These are phyloP conservation scores for Pholiota conissans DNA, from an alignment of 768 basidiomycete species.

Conservation along the genomic window DNA sequence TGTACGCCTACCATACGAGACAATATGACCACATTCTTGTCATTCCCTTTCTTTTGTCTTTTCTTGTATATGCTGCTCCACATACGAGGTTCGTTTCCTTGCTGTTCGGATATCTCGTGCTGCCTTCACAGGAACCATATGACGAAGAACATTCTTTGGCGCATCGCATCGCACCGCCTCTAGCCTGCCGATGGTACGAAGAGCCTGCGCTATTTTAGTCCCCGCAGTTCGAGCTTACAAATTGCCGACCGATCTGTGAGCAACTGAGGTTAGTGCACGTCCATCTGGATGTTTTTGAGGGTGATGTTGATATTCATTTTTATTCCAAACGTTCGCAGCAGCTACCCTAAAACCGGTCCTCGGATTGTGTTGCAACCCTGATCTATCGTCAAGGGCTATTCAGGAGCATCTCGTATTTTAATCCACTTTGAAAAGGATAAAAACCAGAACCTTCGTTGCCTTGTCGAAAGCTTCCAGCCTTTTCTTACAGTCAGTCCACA, in stretches of 20 bases:
- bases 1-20: slow-evolving; percentile 45
- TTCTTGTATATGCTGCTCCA: background rate
- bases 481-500: background rate
- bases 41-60: background rate
- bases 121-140: background rate
- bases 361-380: too few relatives aligned
- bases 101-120: background rate
- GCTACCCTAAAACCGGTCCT: too few relatives aligned
- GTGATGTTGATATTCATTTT: background rate
- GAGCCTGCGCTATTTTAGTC: background rate
- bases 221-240: background rate
- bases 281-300: background rate
- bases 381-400: too few relatives aligned
- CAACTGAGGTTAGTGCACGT: background rate
- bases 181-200: background rate
- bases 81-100: background rate
- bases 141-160: background rate
- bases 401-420: too few relatives aligned
- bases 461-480: background rate
- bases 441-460: background rate
- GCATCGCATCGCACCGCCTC: background rate
- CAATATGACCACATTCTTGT: slow-evolving; percentile 35
- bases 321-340: background rate
- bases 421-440: background rate
- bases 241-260: background rate